These are phyloP conservation scores for Ramicandelaber brevisporus DNA, from an alignment of 192 early-diverging fungal species.

Conservation along the genomic window DNA sequence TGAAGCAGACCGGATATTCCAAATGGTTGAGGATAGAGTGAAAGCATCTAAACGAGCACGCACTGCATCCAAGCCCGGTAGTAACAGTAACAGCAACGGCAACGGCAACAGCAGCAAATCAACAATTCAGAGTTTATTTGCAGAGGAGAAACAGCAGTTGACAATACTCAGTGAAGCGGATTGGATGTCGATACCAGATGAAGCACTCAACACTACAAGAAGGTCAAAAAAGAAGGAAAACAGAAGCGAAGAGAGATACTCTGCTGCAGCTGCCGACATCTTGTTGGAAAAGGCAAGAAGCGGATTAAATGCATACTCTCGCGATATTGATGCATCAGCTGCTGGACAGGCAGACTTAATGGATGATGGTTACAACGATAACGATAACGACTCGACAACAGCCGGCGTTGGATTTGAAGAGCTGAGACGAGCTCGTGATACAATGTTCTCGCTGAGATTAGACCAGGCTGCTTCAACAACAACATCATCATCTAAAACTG, in stretches of 20 bases:
- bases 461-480: constrained; percentile 79
- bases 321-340: constrained; percentile 4
- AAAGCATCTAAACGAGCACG: constrained; percentile 55
- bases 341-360: constrained; percentile 40
- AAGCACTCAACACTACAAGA: constrained; percentile 59
- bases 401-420: too few relatives aligned
- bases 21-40: constrained; percentile 69
- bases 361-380: constrained; percentile 29
- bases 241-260: constrained; percentile 9
- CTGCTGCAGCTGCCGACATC: constrained; percentile 31
- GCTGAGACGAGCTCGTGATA: constrained; percentile 3
- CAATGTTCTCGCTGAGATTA: constrained; percentile 72
- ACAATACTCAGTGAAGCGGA: constrained; percentile 51
- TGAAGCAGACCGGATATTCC: constrained; percentile 86
- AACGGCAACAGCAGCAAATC: constrained; percentile 37
- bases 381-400: constrained; percentile 17
- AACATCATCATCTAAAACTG: constrained; percentile 75
- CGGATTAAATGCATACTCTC: constrained; percentile 5
- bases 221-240: constrained; percentile 24
- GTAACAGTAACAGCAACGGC: constrained; percentile 34
- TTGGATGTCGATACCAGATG: constrained; percentile 51
- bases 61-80: too few relatives aligned
- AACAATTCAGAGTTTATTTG: constrained; percentile 72
- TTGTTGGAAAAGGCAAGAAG: constrained; percentile 24
- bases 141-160: constrained; percentile 69